Evolutionary conservation across 2,329 filamentous ascomycete species (phyloP), one percentile per base, ranked within the genome.

Genomic region (Neofusicoccum laricinum): DNA sequence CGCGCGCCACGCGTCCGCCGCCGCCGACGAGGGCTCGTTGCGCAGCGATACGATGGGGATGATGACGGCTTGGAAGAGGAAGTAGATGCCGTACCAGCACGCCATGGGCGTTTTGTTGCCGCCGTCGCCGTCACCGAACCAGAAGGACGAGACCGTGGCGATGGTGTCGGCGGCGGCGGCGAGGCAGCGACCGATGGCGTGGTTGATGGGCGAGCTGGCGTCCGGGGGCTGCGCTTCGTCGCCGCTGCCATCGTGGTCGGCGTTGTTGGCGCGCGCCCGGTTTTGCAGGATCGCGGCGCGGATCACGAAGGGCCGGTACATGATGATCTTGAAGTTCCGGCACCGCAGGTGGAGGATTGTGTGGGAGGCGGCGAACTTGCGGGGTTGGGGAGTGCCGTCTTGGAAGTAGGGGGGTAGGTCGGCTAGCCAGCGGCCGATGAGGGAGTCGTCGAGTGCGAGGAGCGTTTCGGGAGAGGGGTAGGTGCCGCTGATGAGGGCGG

Each of bases 11-110:
- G 74, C 74, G 0, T 69, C 49, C 7, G 78, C 78, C 10, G 74
- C 67, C 2, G 70, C 61, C 1, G 78, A 77, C 5, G 69, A 66
- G 0, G 80, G 78, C 7, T 79, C 71, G 63, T 80, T 81, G 8
- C 80, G 78, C 4, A 83, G 73, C 64, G 80, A 82, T 8, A 82
- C 78, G 49, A 77, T 78, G 1, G 81, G 82, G 10, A 84, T 82
- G 17, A 83, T 70, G 2, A 78, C 79, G 0, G 81, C 80, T 62
- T 83, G 81, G 63, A 84, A 84, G 3, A 83, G 72, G 64, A 83
- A 83, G 67, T 65, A 69, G 6, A 55, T 64, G 50, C 59, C 59
- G 59, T 63, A 63, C 59, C 59, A 63, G 38, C 59, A 63, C n/a
- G 59, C 59, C 59, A 63, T 63, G 10, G 59, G 46, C 2, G 36